Percentiles rank a stretch among this genome's conserved stretches.
These are phyloP conservation scores for Annulohypoxylon moriforme DNA, from an alignment of 495 filamentous ascomycete genomes.

Conservation along the genomic window DNA sequence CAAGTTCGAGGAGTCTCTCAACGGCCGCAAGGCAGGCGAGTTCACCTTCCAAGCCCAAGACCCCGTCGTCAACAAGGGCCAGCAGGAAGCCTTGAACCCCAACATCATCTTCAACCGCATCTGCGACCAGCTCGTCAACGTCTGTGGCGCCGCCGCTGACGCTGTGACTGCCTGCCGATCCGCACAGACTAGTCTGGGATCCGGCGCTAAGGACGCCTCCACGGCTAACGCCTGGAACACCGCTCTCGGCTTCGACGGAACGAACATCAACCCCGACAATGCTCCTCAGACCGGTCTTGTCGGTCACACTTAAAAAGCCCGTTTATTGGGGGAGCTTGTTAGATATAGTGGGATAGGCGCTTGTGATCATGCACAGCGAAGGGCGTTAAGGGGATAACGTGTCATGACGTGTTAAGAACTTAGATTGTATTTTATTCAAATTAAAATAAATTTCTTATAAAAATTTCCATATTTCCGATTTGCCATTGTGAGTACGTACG, in stretches of 20 bases:
- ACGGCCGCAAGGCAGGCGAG: slow-evolving; percentile 60
- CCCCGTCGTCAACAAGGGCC: slow-evolving; percentile 62
- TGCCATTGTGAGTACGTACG: too few relatives aligned
- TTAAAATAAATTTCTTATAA: slow-evolving; percentile 14
- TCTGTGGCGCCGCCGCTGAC: slow-evolving; percentile 67
- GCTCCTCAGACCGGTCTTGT: slow-evolving; percentile 52
- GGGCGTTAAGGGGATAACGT: slow-evolving; percentile 22
- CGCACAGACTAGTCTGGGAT: slow-evolving; percentile 56
- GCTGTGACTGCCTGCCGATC: slow-evolving; percentile 59
- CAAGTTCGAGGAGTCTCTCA: slow-evolving; percentile 64
- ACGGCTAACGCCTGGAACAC: slow-evolving; percentile 60
- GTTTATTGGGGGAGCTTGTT: too few relatives aligned
- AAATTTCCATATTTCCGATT: too few relatives aligned
- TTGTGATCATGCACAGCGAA: slow-evolving; percentile 24
- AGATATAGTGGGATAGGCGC: not conserved
- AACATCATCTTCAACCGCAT: slow-evolving; percentile 75
- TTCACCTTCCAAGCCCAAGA: slow-evolving; percentile 69
- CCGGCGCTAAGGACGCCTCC: slow-evolving; percentile 53
- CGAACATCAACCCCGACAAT: slow-evolving; percentile 55
- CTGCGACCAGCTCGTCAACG: slow-evolving; percentile 68
- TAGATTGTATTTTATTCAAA: slow-evolving; percentile 36
- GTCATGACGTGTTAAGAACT: slow-evolving; percentile 36
- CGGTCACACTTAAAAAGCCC: slow-evolving; percentile 49
- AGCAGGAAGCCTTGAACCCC: slow-evolving; percentile 64
- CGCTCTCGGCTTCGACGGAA: slow-evolving; percentile 56